phyloP scores from a whole-genome alignment of 2,329 filamentous ascomycete genomes.

The Xylariaceae sp. region DNA sequence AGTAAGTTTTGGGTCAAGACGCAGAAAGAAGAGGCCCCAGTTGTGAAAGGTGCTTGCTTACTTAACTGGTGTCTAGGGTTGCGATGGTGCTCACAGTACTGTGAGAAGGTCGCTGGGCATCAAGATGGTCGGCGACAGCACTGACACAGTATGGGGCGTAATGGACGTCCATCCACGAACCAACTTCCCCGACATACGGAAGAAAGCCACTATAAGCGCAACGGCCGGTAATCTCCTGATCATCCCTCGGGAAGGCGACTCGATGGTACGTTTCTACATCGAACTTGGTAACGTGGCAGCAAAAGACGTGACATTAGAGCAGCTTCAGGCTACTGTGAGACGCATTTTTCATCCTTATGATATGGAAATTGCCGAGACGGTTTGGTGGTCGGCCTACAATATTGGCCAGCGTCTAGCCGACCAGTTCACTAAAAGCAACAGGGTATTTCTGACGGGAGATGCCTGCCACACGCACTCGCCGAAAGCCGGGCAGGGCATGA shows the following conservation, averaged over 20 bases:
- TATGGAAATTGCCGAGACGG: constrained; percentile 50
- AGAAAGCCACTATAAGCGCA: constrained; percentile 52
- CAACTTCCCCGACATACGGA: constrained; percentile 59
- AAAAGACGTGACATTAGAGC: constrained; percentile 48
- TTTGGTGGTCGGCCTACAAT: constrained; percentile 62
- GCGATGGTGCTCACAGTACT: constrained; percentile 49
- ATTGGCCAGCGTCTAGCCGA: constrained; percentile 60
- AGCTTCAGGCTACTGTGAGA: constrained; percentile 49
- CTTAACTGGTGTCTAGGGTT: constrained; percentile 25
- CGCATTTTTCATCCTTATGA: constrained; percentile 52
- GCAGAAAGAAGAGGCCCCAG: neutral
- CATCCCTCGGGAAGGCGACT: constrained; percentile 57
- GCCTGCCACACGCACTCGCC: constrained; percentile 65
- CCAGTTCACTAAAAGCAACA: constrained; percentile 51
- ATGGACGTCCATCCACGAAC: constrained; percentile 53
- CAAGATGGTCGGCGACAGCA: constrained; percentile 48
- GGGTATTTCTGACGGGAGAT: constrained; percentile 61
- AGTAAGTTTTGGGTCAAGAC: constrained; percentile 31
- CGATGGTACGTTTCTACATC: constrained; percentile 59
- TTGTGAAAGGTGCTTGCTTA: too few species aligned
- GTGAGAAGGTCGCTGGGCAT: constrained; percentile 49
- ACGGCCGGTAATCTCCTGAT: constrained; percentile 53
- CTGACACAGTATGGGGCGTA: constrained; percentile 13
- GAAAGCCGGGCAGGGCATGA: constrained; percentile 63
- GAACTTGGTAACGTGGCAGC: constrained; percentile 49